Conservation (phyloP, 192 early-diverging fungal genomes). For the Podochytrium sp. region DNA sequence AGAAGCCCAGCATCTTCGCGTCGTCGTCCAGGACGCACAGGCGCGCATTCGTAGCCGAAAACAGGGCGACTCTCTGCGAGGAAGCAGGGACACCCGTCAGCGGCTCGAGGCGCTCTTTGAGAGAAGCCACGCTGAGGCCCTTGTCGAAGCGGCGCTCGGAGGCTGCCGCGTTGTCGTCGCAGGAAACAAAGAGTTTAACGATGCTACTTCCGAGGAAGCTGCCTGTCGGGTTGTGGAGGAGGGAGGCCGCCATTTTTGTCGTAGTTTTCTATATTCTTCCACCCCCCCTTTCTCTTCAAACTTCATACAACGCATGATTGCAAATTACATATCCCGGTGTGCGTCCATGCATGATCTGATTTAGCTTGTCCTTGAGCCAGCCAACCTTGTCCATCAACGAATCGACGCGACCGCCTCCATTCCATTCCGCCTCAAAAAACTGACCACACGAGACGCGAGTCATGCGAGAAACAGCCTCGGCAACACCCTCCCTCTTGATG, state of each 20-base stretch:
- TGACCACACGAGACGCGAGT: too few species aligned
- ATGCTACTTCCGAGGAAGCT: conserved; percentile 52
- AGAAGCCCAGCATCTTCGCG: conserved; percentile 80
- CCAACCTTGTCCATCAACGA: too few species aligned
- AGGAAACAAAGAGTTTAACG: conserved; percentile 89
- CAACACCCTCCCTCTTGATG: too few species aligned
- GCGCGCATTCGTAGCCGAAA: conserved; percentile 46
- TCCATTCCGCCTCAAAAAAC: too few species aligned
- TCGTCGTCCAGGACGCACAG: conserved; percentile 48
- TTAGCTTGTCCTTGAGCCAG: too few species aligned
- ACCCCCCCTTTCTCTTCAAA: neutral
- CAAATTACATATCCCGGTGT: too few species aligned
- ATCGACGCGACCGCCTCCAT: too few species aligned
- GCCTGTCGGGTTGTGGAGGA: conserved; percentile 21
- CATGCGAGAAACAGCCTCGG: too few species aligned
- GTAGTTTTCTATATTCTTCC: neutral
- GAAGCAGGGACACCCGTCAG: conserved; percentile 84
- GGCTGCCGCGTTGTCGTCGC: conserved; percentile 73
- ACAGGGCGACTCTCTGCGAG: conserved; percentile 55
- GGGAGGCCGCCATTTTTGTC: neutral
- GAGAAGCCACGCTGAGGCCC: conserved; percentile 61
- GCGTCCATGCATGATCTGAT: too few species aligned
- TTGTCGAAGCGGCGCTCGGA: conserved; percentile 91
- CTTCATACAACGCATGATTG: too few species aligned
- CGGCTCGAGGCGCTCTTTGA: conserved; percentile 85